A percentile compares a stretch with the other conserved stretches of the same genome.
Conservation (phyloP, 2,329 filamentous ascomycete species). For the Stromatinia cepivora region DNA sequence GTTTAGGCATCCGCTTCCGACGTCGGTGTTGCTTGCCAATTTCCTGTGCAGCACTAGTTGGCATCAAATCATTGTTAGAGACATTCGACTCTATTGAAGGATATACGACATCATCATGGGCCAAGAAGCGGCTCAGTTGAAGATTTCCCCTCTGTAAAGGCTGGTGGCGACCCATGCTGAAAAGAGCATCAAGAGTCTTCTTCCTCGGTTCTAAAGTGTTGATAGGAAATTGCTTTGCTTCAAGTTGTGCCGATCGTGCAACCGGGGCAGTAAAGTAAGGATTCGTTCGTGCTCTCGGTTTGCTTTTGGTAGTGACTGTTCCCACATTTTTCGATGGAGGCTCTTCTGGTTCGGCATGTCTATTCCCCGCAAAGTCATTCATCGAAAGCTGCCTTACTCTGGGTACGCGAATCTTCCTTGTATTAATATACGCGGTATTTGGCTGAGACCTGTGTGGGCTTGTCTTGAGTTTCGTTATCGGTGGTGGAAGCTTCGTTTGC, state of each 20-base stretch:
- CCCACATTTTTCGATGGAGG: background rate
- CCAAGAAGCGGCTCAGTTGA: conserved; percentile 44
- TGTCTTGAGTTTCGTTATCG: conserved; percentile 9
- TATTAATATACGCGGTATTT: background rate
- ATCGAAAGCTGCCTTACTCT: conserved; percentile 33
- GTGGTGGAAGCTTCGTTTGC: conserved; percentile 28
- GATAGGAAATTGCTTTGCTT: conserved; percentile 44
- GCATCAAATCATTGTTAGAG: background rate
- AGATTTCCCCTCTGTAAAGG: conserved; percentile 37
- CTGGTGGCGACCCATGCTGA: conserved; percentile 45
- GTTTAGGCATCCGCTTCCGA: conserved; percentile 36
- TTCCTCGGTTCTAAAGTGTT: conserved; percentile 53
- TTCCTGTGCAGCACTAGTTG: background rate
- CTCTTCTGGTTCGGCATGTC: conserved; percentile 5
- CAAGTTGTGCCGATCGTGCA: conserved; percentile 56
- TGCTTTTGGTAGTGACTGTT: background rate
- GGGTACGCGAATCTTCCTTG: conserved; percentile 32
- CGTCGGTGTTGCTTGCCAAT: conserved; percentile 16
- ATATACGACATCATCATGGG: conserved; percentile 30
- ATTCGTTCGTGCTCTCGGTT: conserved; percentile 23
- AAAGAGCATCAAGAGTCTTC: conserved; percentile 56
- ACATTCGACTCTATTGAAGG: conserved; percentile 25
- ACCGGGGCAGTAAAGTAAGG: conserved; percentile 29
- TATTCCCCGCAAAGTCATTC: conserved; percentile 40
- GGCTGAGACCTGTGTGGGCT: background rate